Evolutionary conservation across 257 asterid species (phyloP), one percentile per base, ranked within the genome.

Genomic region (Solanum neorickii): DNA sequence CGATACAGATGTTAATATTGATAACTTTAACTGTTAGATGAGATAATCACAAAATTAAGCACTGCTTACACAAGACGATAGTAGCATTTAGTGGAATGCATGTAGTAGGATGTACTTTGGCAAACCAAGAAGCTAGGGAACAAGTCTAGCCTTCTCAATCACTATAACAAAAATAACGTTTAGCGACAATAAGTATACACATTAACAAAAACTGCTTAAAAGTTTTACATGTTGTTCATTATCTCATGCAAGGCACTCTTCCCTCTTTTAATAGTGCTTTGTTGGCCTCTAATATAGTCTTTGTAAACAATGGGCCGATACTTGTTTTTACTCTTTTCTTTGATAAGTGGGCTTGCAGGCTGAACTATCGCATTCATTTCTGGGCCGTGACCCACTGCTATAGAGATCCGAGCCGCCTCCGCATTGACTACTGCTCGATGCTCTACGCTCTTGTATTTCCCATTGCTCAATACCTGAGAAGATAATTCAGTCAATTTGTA

Each of bases 391-490:
- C 93, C 93, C n/a, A 91, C 93, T 0, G 91, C 95, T 29, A 94
- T 47, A 9, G 94, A 94, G 35, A 94, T 92, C 66, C 94, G 91
- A 12, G 92, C 88, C 76, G 66, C 88, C 74, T 84, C 37, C 3
- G 31, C 86, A 65, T 92, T 93, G 60, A 93, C 94, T 7, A 87
- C 88, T 20, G 92, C 92, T 75, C 94, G 87, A 90, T 94, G 96
- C 90, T 94, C 95, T 82, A 91, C 89, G 21, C 96, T 94, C 91
- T 87, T 92, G 92, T 92, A 94, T 87, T 80, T 91, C 11, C 95
- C 96, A 29, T 93, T 94, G 91, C 97, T 92, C 65, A 93, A 8
- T 86, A 92, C 87, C 97, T 94, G 23, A 15, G 15, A 52, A 52
- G 16, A 27, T 68, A 11, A 68, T 13, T 7, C 11, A 33, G 0